These are phyloP conservation scores for Cercophora scortea DNA, from an alignment of 495 filamentous ascomycete species.

Conservation along the genomic window DNA sequence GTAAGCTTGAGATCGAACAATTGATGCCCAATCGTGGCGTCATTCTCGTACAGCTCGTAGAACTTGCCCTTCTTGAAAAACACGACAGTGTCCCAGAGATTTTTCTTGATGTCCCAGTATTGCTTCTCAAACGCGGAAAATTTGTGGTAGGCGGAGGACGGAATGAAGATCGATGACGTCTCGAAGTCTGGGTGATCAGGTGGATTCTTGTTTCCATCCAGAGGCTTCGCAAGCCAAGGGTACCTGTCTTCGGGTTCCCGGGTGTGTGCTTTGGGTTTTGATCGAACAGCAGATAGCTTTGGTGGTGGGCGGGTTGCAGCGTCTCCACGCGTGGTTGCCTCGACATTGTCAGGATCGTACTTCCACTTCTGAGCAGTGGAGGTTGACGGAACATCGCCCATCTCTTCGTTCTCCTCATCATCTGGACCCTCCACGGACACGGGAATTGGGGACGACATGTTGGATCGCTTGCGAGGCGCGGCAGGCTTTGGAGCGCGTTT, in stretches of 20 bases:
- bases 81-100: conserved; percentile 93
- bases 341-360: conserved; percentile 69
- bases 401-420: conserved; percentile 29
- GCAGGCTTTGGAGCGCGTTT: conserved; percentile 52
- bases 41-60: conserved; percentile 97
- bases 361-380: conserved; percentile 82
- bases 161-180: conserved; percentile 84
- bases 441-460: conserved; percentile 32
- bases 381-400: conserved; percentile 42
- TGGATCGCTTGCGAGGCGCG: conserved; percentile 49
- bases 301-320: conserved; percentile 24
- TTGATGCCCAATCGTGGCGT: conserved; percentile 95
- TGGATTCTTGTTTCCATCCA: conserved; percentile 74
- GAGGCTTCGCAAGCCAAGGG: conserved; percentile 77
- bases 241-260: conserved; percentile 79
- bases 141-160: conserved; percentile 61
- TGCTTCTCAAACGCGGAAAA: conserved; percentile 96
- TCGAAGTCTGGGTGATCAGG: conserved; percentile 84
- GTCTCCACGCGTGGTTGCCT: conserved; percentile 47
- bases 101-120: conserved; percentile 99
- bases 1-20: conserved; percentile 97
- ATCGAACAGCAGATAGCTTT: conserved; percentile 25
- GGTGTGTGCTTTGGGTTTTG: conserved; percentile 60
- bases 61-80: conserved; percentile 99
- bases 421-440: background rate